phyloP scores from a whole-genome alignment of 805 yeast genomes.

The Candida multigemmis region DNA sequence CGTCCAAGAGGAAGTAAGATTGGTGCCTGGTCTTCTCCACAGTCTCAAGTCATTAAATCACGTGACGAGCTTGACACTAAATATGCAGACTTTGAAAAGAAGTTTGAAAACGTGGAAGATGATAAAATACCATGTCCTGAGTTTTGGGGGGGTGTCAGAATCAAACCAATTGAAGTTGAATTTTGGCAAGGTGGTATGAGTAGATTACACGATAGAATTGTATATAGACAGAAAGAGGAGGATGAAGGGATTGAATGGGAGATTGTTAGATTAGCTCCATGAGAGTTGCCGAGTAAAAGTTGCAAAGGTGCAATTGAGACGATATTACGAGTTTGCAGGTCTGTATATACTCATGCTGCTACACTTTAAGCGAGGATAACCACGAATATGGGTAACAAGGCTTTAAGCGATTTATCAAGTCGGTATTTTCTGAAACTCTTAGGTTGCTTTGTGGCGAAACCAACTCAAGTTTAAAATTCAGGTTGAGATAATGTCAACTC shows the following conservation, averaged over 20 bases:
- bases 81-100: conserved; percentile 38
- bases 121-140: conserved; percentile 83
- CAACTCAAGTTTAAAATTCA: too few species aligned
- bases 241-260: conserved; percentile 55
- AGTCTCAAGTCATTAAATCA: conserved; percentile 48
- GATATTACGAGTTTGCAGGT: too few species aligned
- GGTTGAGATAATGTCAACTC: too few species aligned
- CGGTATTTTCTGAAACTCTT: too few species aligned
- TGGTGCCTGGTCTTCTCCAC: conserved; percentile 97
- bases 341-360: too few species aligned
- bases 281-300: conserved; percentile 1
- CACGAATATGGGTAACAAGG: too few species aligned
- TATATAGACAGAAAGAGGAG: conserved; percentile 45
- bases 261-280: conserved; percentile 67
- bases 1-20: conserved; percentile 90
- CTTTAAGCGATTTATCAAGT: too few species aligned
- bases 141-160: conserved; percentile 90
- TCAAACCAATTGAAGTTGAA: conserved; percentile 84
- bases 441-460: too few species aligned
- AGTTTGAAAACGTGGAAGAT: conserved; percentile 48
- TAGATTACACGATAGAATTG: conserved; percentile 84
- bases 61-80: conserved; percentile 57
- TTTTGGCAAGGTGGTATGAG: conserved; percentile 96
- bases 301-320: too few species aligned
- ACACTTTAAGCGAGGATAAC: too few species aligned